Percentiles rank a stretch among this genome's conserved stretches.
Conservation (phyloP, 2,329 filamentous ascomycete genomes). For the Nemania serpens region DNA sequence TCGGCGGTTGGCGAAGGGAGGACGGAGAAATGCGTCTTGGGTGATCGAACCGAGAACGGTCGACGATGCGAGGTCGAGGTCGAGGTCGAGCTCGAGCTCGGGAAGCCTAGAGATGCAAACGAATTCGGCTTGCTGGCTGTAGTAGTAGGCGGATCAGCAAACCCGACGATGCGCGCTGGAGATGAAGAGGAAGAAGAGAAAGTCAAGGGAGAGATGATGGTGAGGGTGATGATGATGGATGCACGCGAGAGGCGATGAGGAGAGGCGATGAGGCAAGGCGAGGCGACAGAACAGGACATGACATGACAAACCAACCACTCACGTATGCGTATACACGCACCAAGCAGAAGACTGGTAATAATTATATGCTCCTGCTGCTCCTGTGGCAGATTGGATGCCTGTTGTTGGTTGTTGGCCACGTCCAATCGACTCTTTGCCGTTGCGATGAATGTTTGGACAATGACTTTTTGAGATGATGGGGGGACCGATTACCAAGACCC, state of each 20-base stretch:
- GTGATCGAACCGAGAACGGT: neutral
- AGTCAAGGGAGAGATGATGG: neutral
- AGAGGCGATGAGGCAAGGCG: neutral
- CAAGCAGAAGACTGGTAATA: neutral
- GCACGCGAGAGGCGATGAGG: neutral
- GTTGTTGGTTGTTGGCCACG: neutral
- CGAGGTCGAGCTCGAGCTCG: neutral
- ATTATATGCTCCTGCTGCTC: neutral
- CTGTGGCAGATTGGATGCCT: neutral
- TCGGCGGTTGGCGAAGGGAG: neutral
- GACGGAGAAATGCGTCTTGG: neutral
- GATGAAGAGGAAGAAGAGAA: no score
- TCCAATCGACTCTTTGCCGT: neutral
- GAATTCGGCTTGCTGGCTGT: slow-evolving; percentile 2
- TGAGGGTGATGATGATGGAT: no score
- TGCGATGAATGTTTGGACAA: slow-evolving; percentile 14
- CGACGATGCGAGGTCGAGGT: neutral
- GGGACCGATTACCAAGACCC: no score
- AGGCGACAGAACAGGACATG: neutral
- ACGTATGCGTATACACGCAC: slow-evolving; percentile 13
- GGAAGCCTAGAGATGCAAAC: no score
- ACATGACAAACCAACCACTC: slow-evolving; percentile 7
- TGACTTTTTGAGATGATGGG: slow-evolving; percentile 9
- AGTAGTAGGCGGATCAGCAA: slow-evolving; percentile 8
- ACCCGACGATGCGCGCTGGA: slow-evolving; percentile 1